Conservation (phyloP, 2,329 filamentous ascomycete genomes). For the Aspergillus quadrilineatus region DNA sequence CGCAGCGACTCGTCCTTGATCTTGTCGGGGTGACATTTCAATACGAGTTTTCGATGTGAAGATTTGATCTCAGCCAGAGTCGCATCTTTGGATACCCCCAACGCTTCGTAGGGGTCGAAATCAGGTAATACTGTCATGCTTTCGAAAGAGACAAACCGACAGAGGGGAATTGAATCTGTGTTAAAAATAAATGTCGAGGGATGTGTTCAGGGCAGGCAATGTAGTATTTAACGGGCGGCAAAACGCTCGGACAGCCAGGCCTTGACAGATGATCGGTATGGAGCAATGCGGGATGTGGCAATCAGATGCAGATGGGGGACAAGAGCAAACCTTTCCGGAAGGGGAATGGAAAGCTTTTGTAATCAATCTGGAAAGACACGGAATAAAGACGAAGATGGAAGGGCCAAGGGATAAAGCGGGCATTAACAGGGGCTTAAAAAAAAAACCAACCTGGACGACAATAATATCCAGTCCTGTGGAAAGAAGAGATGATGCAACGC, state of each 20-base stretch:
- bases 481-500: background rate
- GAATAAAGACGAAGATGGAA: slow-evolving; percentile 18
- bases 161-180: slow-evolving; percentile 1
- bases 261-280: slow-evolving; percentile 5
- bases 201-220: background rate
- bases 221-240: slow-evolving; percentile 17
- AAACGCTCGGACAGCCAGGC: slow-evolving; percentile 7
- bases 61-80: slow-evolving; percentile 70
- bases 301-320: slow-evolving; percentile 15
- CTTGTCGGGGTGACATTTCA: slow-evolving; percentile 91
- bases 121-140: slow-evolving; percentile 32
- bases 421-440: background rate
- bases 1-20: slow-evolving; percentile 76
- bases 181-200: background rate
- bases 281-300: slow-evolving; percentile 19
- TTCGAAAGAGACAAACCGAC: slow-evolving; percentile 19
- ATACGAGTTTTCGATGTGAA: slow-evolving; percentile 79
- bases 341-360: slow-evolving; percentile 1
- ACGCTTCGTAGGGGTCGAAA: slow-evolving; percentile 73
- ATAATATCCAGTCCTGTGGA: background rate
- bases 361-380: slow-evolving; percentile 14
- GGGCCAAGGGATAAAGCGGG: background rate
- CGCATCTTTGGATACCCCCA: slow-evolving; percentile 73
- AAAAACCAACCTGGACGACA: background rate
- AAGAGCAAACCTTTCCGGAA: slow-evolving; percentile 15